These are phyloP conservation scores for Diaporthe sp. DNA, from an alignment of 2,329 filamentous ascomycete species.

Conservation along the genomic window DNA sequence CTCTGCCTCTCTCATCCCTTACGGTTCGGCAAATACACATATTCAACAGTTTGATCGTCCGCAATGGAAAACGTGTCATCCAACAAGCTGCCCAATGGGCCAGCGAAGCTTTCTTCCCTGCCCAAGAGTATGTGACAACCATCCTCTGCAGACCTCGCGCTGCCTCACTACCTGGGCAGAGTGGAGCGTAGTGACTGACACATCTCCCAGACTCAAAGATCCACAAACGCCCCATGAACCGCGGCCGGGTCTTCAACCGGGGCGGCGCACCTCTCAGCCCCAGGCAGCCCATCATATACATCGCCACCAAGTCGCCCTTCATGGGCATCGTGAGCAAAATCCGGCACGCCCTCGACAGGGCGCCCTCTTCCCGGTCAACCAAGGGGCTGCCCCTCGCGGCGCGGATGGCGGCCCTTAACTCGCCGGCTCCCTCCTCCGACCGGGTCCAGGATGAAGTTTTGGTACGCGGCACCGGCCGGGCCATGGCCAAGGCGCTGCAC, in stretches of 20 bases:
- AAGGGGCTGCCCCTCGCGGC: conserved; percentile 61
- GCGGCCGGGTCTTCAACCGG: conserved; percentile 50
- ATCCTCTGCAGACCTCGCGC: neutral
- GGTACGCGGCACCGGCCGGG: conserved; percentile 75
- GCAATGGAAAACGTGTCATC: neutral
- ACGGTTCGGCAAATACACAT: neutral
- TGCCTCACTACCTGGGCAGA: too few species aligned
- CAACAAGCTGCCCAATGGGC: conserved; percentile 41
- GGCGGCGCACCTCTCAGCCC: conserved; percentile 29
- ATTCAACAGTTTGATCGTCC: neutral
- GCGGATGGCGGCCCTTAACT: conserved; percentile 59
- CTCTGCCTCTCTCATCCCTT: neutral
- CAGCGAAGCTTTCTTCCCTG: conserved; percentile 53
- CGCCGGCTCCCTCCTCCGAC: conserved; percentile 43
- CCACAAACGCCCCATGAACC: conserved; percentile 62
- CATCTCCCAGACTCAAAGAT: conserved; percentile 59
- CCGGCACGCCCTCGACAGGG: conserved; percentile 71
- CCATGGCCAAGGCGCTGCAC: conserved; percentile 73
- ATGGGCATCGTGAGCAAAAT: conserved; percentile 76
- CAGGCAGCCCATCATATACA: conserved; percentile 67
- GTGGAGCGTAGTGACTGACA: conserved; percentile 41
- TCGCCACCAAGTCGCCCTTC: conserved; percentile 75
- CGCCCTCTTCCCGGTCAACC: conserved; percentile 58
- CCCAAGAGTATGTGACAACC: conserved; percentile 46
- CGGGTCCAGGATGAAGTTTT: conserved; percentile 55